Conservation (phyloP, 2,329 filamentous ascomycete genomes). For the Sporothrix pallida region DNA sequence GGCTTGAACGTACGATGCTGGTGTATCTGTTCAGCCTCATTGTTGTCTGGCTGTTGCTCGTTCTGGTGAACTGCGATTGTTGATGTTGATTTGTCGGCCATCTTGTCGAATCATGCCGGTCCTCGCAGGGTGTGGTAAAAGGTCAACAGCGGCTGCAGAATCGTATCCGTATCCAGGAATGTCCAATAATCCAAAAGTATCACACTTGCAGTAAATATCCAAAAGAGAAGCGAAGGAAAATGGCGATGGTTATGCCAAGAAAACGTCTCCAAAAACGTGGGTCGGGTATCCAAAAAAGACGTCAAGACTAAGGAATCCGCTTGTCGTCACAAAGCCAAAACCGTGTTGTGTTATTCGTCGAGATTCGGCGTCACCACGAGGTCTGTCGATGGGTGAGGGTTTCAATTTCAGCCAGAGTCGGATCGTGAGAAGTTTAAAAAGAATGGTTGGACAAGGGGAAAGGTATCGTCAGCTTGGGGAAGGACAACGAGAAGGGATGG, state of each 20-base stretch:
- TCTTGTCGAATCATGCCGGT: constrained; percentile 9
- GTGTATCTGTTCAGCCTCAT: constrained; percentile 1
- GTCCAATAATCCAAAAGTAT: not conserved
- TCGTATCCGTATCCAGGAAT: not conserved
- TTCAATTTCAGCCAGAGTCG: not conserved
- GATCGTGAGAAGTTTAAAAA: constrained; percentile 1
- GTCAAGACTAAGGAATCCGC: not conserved
- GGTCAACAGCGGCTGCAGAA: not conserved
- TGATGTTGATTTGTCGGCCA: constrained; percentile 23
- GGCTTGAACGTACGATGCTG: constrained; percentile 23
- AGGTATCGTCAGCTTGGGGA: constrained; percentile 12
- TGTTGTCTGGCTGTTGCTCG: not conserved
- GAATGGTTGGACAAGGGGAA: not conserved
- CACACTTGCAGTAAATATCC: constrained; percentile 6
- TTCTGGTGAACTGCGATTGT: constrained; percentile 15
- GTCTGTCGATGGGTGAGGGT: not conserved
- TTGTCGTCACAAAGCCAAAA: not conserved
- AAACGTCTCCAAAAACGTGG: not conserved
- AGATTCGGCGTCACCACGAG: not conserved
- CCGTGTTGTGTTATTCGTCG: constrained; percentile 22
- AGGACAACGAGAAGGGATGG: not conserved
- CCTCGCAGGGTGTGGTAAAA: not conserved
- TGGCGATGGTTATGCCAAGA: not conserved
- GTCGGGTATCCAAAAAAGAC: not conserved
- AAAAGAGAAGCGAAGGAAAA: not conserved